Evolutionary conservation across 2,329 filamentous ascomycete genomes (phyloP).

Genomic region (Fusarium pseudoanthophilum): DNA sequence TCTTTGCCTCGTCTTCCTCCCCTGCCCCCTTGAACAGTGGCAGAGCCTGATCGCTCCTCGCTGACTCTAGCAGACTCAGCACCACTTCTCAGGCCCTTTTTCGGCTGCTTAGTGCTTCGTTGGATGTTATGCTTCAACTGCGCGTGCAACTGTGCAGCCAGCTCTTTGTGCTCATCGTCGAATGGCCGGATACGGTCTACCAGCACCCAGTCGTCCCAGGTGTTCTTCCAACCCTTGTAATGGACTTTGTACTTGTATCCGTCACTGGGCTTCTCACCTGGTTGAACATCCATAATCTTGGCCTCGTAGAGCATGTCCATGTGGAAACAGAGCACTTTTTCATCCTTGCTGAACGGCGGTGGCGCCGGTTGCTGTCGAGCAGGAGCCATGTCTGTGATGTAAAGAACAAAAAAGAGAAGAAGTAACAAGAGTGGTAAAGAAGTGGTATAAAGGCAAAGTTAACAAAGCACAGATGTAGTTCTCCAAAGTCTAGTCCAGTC

Average conservation of each 20-base stretch:
- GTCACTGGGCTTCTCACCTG: conserved; percentile 73
- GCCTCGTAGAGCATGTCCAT: conserved; percentile 97
- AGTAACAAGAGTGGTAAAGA: conserved; percentile 19
- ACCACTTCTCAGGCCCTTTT: conserved; percentile 57
- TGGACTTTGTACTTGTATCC: conserved; percentile 91
- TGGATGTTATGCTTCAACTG: conserved; percentile 72
- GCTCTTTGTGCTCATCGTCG: conserved; percentile 92
- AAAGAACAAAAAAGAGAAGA: conserved; percentile 19
- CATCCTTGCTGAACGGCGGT: conserved; percentile 76
- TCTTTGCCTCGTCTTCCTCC: conserved; percentile 81
- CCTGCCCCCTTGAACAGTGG: conserved; percentile 69
- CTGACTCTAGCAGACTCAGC: conserved; percentile 72
- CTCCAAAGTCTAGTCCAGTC: neutral
- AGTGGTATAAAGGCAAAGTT: neutral
- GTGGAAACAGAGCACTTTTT: conserved; percentile 96
- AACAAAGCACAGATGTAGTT: neutral
- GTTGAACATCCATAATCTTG: conserved; percentile 85
- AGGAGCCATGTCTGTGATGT: conserved; percentile 53
- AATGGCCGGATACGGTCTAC: conserved; percentile 94
- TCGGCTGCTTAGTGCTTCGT: conserved; percentile 63
- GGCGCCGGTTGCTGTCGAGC: conserved; percentile 57
- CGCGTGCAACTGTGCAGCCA: conserved; percentile 78
- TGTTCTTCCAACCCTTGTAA: conserved; percentile 99
- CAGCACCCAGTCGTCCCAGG: conserved; percentile 99
- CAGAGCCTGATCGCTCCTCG: conserved; percentile 75